Evolutionary conservation across 306 rosid species (phyloP).

Genomic region (Trifolium subterraneum): DNA sequence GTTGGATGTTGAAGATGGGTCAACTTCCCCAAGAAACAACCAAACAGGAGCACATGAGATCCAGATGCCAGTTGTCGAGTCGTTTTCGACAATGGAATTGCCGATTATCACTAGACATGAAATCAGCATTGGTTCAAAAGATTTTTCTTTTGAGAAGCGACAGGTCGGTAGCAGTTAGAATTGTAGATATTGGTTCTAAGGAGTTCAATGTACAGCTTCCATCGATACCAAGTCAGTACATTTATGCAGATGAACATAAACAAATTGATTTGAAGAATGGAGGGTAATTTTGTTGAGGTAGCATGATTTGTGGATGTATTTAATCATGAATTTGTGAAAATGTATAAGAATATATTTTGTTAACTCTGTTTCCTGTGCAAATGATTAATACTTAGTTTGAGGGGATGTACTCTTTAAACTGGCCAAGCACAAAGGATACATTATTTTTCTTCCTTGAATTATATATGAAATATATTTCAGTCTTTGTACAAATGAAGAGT

Average conservation of each 20-base stretch:
- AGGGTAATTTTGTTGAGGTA: slow-evolving; percentile 16
- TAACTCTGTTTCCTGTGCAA: neutral
- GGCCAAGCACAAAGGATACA: neutral
- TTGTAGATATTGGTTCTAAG: neutral
- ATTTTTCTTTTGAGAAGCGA: slow-evolving; percentile 56
- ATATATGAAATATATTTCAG: neutral
- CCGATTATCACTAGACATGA: slow-evolving; percentile 45
- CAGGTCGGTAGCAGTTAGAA: neutral
- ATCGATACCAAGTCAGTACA: neutral
- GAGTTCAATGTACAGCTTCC: slow-evolving; percentile 10
- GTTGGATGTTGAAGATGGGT: slow-evolving; percentile 49
- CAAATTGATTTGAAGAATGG: slow-evolving; percentile 11
- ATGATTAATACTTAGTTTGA: neutral
- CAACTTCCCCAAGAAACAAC: slow-evolving; percentile 42
- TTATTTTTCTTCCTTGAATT: neutral
- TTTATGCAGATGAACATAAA: neutral
- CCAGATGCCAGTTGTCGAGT: slow-evolving; percentile 41
- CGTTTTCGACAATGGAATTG: slow-evolving; percentile 36
- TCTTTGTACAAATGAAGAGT: neutral
- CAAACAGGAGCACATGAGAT: slow-evolving; percentile 14
- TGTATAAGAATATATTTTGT: neutral
- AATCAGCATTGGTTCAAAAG: slow-evolving; percentile 34
- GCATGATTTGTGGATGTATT: slow-evolving; percentile 7
- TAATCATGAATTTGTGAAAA: neutral
- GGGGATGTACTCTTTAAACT: neutral